phyloP scores from a whole-genome alignment of 306 rosid genomes.

The Ormosia emarginata region DNA sequence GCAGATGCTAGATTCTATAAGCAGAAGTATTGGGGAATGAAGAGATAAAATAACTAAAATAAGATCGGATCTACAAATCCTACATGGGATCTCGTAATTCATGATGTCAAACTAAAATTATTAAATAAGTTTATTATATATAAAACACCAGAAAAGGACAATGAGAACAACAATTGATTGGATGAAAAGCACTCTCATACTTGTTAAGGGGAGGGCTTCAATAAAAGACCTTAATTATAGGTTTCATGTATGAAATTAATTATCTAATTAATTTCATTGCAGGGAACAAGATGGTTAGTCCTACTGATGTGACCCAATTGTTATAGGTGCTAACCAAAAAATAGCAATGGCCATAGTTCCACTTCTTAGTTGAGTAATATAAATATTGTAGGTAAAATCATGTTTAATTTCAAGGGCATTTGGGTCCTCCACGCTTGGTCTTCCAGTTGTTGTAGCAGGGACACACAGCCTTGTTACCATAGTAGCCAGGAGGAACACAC shows the following conservation, averaged over 20 bases:
- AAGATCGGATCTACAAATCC: neutral
- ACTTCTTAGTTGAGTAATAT: constrained; percentile 7
- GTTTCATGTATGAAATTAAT: neutral
- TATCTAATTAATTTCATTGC: neutral
- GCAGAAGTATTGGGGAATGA: neutral
- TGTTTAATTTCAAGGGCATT: constrained; percentile 41
- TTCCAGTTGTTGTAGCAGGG: constrained; percentile 73
- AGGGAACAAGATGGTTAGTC: neutral
- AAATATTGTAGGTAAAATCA: neutral
- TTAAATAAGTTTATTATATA: neutral
- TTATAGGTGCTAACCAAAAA: neutral
- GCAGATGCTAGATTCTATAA: constrained; percentile 13
- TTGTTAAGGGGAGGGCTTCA: neutral
- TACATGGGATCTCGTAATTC: neutral
- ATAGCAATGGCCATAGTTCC: neutral
- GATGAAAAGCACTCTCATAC: neutral
- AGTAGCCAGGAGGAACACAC: constrained; percentile 57
- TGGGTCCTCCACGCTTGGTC: constrained; percentile 64
- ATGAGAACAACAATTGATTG: neutral
- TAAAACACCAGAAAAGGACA: neutral
- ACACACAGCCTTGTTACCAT: constrained; percentile 55
- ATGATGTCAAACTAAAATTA: neutral
- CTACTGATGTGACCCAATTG: neutral
- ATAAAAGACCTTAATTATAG: neutral
- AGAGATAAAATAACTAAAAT: neutral